phyloP scores from a whole-genome alignment of 352 stramenopile genomes.

The Globisporangium yorkense region DNA sequence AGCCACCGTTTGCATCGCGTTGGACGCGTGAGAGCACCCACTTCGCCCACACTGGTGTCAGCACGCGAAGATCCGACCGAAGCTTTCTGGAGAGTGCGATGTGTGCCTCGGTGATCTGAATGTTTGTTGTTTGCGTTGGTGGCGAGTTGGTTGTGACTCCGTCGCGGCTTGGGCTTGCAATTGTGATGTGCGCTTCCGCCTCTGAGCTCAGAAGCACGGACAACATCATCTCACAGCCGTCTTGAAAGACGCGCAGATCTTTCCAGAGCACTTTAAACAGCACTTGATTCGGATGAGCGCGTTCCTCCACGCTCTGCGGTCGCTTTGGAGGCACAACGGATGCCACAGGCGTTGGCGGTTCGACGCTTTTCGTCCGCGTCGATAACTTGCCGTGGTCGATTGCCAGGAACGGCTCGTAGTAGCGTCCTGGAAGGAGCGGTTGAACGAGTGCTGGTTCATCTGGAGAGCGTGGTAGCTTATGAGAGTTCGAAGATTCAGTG shows the following conservation, averaged over 20 bases:
- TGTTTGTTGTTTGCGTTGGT: neutral
- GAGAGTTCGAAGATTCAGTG: neutral
- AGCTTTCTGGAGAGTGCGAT: constrained; percentile 18
- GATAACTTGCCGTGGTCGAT: constrained; percentile 1
- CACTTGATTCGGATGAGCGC: constrained; percentile 1
- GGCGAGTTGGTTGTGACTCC: neutral
- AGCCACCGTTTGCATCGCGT: constrained; percentile 13
- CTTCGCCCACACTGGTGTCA: constrained; percentile 30
- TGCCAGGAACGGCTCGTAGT: constrained; percentile 15
- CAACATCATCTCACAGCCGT: constrained; percentile 10
- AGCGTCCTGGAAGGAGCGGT: constrained; percentile 10
- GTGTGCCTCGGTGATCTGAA: constrained; percentile 18
- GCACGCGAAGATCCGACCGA: constrained; percentile 24
- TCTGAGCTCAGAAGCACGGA: constrained; percentile 36
- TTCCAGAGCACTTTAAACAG: constrained; percentile 48
- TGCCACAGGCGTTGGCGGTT: neutral
- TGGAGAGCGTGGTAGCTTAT: neutral
- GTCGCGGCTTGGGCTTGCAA: neutral
- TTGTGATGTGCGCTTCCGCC: constrained; percentile 19
- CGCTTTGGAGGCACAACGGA: neutral
- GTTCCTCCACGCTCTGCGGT: neutral
- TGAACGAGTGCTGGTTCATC: neutral
- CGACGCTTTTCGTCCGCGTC: neutral
- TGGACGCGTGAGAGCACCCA: constrained; percentile 30
- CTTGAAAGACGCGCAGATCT: constrained; percentile 20